phyloP scores from a whole-genome alignment of 1,284 basidiomycete genomes.

The Leccinum insigne region DNA sequence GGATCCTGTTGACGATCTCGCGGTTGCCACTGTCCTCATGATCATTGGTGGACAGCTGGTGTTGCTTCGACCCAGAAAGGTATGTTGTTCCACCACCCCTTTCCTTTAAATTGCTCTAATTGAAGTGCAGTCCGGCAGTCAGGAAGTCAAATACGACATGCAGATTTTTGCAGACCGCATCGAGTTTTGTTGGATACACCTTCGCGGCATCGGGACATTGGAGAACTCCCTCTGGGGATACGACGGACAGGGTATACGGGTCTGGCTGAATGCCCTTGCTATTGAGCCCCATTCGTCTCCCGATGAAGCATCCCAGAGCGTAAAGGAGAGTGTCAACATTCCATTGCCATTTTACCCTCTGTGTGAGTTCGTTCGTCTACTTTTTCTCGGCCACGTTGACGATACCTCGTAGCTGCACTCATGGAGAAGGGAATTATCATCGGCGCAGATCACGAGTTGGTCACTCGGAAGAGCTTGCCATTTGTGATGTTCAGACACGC shows the following conservation, averaged over 20 bases:
- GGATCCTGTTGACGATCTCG: slow-evolving; percentile 92
- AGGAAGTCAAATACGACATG: slow-evolving; percentile 97
- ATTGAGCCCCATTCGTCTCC: slow-evolving; percentile 63
- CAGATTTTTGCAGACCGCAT: slow-evolving; percentile 96
- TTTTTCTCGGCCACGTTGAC: slow-evolving; percentile 7
- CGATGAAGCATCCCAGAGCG: slow-evolving; percentile 55
- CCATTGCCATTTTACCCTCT: slow-evolving; percentile 94
- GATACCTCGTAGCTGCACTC: slow-evolving; percentile 68
- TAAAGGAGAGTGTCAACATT: slow-evolving; percentile 92
- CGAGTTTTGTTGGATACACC: slow-evolving; percentile 98
- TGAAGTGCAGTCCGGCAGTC: slow-evolving; percentile 63
- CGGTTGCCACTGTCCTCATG: slow-evolving; percentile 95
- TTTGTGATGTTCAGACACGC: slow-evolving; percentile 93
- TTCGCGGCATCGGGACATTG: slow-evolving; percentile 88
- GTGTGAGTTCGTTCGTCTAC: slow-evolving; percentile 56
- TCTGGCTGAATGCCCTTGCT: slow-evolving; percentile 95
- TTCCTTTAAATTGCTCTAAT: slow-evolving; percentile 3
- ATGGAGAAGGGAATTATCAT: slow-evolving; percentile 99
- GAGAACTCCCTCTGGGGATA: slow-evolving; percentile 99
- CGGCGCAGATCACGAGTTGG: slow-evolving; percentile 90
- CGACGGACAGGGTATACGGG: slow-evolving; percentile 85
- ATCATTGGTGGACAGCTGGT: slow-evolving; percentile 94
- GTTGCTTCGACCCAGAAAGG: slow-evolving; percentile 83
- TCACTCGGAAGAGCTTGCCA: slow-evolving; percentile 74
- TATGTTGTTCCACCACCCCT: slow-evolving; percentile 24